These are phyloP conservation scores for Nitzschia palea DNA, from an alignment of 108 stramenopile genomes.

Conservation along the genomic window DNA sequence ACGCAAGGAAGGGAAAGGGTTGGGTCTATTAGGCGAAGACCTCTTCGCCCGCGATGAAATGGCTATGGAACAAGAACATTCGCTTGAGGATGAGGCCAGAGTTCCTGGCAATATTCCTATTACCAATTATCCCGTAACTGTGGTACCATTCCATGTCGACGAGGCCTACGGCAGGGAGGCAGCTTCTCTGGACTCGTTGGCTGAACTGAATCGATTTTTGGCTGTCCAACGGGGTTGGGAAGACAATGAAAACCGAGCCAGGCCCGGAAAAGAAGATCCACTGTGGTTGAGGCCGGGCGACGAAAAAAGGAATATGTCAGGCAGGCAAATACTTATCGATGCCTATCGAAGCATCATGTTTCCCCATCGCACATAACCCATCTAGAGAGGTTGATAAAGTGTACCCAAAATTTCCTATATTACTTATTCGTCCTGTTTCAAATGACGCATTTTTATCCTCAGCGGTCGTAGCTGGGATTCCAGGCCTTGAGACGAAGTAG, in stretches of 20 bases:
- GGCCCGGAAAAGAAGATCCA: slow-evolving; percentile 83
- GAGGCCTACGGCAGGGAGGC: slow-evolving; percentile 16
- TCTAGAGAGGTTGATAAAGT: too few relatives aligned
- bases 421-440: too few relatives aligned
- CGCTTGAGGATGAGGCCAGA: slow-evolving; percentile 1
- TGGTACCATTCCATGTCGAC: slow-evolving; percentile 31
- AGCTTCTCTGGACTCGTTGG: slow-evolving; percentile 19
- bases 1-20: slow-evolving; percentile 49
- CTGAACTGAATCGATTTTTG: slow-evolving; percentile 28
- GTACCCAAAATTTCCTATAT: too few relatives aligned
- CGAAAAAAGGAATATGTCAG: slow-evolving; percentile 31
- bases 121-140: slow-evolving; percentile 32
- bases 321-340: slow-evolving; percentile 36
- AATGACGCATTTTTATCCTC: too few relatives aligned
- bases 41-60: slow-evolving; percentile 52
- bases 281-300: slow-evolving; percentile 80
- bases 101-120: slow-evolving; percentile 24
- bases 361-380: slow-evolving; percentile 20
- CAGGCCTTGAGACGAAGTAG: slow-evolving; percentile 51
- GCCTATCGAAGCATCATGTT: slow-evolving; percentile 36
- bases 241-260: slow-evolving; percentile 58
- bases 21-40: slow-evolving; percentile 64
- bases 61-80: slow-evolving; percentile 4
- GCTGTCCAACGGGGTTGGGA: slow-evolving; percentile 45
- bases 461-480: slow-evolving; percentile 42